phyloP scores from a whole-genome alignment of 1,139 yeast genomes.

The Candida buenavistaensis region DNA sequence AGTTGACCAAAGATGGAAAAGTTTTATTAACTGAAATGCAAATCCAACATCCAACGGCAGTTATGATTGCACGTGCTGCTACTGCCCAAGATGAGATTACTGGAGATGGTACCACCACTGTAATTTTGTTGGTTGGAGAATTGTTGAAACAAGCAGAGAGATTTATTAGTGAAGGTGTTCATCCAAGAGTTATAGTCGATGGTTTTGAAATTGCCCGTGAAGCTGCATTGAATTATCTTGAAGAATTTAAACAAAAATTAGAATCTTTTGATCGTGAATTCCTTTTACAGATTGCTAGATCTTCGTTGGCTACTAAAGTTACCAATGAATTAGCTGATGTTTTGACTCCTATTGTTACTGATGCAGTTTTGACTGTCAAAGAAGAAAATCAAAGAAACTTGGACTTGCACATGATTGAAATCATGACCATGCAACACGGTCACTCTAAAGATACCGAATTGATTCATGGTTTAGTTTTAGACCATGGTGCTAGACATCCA shows the following conservation, averaged over 20 bases:
- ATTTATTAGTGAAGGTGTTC: slow-evolving; percentile 89
- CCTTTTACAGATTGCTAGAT: slow-evolving; percentile 85
- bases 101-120: slow-evolving; percentile 99
- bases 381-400: slow-evolving; percentile 50
- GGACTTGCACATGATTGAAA: slow-evolving; percentile 96
- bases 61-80: slow-evolving; percentile 98
- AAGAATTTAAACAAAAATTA: slow-evolving; percentile 51
- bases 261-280: slow-evolving; percentile 75
- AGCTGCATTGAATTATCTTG: slow-evolving; percentile 68
- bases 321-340: slow-evolving; percentile 72
- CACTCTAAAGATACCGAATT: slow-evolving; percentile 81
- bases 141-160: slow-evolving; percentile 92
- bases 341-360: slow-evolving; percentile 92
- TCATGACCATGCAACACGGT: slow-evolving; percentile 97
- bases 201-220: slow-evolving; percentile 92
- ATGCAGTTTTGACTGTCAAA: slow-evolving; percentile 83
- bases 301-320: slow-evolving; percentile 87
- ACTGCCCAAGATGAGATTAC: slow-evolving; percentile 98
- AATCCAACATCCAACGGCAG: slow-evolving; percentile 99
- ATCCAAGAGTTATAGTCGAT: slow-evolving; percentile 91
- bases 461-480: slow-evolving; percentile 87
- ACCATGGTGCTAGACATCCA: slow-evolving; percentile 99
- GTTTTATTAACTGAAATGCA: slow-evolving; percentile 95
- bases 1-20: slow-evolving; percentile 96
- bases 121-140: slow-evolving; percentile 92